phyloP scores from a whole-genome alignment of 768 basidiomycete species.

The Boletus pseudopeckii region DNA sequence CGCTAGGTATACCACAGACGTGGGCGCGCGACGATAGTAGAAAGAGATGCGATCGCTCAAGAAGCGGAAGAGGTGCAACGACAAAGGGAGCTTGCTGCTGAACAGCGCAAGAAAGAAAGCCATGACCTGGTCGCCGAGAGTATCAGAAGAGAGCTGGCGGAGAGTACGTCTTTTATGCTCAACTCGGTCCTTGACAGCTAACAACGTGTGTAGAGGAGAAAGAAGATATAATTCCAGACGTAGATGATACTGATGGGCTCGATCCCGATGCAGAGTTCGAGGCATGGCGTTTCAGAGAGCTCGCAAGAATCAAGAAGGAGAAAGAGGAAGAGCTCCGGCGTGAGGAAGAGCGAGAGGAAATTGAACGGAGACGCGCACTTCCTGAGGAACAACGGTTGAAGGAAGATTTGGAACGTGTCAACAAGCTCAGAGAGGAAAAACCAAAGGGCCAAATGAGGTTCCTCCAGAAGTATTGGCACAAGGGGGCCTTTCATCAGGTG shows the following conservation, averaged over 20 bases:
- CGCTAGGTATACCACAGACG: conserved; percentile 45
- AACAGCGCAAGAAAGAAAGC: conserved; percentile 82
- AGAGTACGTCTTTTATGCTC: conserved; percentile 57
- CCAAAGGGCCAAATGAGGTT: conserved; percentile 91
- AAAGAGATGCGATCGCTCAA: conserved; percentile 61
- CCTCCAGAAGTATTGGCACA: conserved; percentile 98
- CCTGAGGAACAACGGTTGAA: conserved; percentile 91
- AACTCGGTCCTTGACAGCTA: background rate
- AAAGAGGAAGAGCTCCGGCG: conserved; percentile 81
- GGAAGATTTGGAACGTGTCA: conserved; percentile 87
- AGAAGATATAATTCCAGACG: conserved; percentile 74
- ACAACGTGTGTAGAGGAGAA: conserved; percentile 69
- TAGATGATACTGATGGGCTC: conserved; percentile 93
- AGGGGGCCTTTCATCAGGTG: conserved; percentile 98
- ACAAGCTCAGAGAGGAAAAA: conserved; percentile 80
- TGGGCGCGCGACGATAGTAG: conserved; percentile 67
- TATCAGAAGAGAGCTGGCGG: conserved; percentile 84
- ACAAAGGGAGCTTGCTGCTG: conserved; percentile 70
- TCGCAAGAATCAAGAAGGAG: conserved; percentile 90
- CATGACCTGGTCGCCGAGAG: conserved; percentile 94
- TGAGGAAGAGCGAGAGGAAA: conserved; percentile 85
- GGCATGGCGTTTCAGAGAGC: conserved; percentile 91
- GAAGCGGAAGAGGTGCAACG: conserved; percentile 74
- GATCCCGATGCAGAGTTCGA: conserved; percentile 92
- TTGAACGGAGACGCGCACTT: conserved; percentile 86